Evolutionary conservation across 768 basidiomycete genomes (phyloP).

Genomic region (Austroboletus eburneus): DNA sequence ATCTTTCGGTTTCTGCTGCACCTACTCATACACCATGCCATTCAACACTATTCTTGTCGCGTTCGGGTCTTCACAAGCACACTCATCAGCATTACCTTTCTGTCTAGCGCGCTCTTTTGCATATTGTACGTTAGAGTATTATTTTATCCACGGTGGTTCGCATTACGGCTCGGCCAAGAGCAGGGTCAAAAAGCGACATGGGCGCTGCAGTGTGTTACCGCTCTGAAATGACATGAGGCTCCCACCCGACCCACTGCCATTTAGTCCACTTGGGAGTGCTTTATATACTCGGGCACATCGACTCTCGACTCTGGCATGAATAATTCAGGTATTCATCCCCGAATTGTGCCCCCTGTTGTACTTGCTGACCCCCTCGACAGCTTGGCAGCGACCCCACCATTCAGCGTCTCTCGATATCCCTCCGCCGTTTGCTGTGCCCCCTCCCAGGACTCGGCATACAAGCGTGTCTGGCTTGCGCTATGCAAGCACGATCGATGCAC

Average conservation of each 20-base stretch:
- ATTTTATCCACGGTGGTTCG: conserved; percentile 6
- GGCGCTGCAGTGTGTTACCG: conserved; percentile 15
- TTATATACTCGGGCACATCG: too few species aligned
- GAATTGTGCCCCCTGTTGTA: background rate
- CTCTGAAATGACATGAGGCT: conserved; percentile 5
- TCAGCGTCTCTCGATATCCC: conserved; percentile 15
- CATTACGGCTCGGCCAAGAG: background rate
- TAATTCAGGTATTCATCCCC: conserved; percentile 22
- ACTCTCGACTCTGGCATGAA: too few species aligned
- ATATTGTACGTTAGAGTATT: conserved; percentile 46
- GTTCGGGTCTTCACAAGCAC: conserved; percentile 23
- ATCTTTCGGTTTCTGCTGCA: conserved; percentile 28
- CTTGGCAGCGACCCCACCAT: conserved; percentile 23
- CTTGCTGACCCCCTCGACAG: conserved; percentile 9
- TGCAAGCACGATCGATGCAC: background rate
- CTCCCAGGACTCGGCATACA: conserved; percentile 19
- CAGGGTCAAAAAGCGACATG: conserved; percentile 15
- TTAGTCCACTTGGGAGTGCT: background rate
- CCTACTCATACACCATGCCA: conserved; percentile 33
- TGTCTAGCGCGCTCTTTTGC: conserved; percentile 32
- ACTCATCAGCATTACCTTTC: conserved; percentile 27
- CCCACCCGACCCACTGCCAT: background rate
- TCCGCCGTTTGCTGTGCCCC: conserved; percentile 3
- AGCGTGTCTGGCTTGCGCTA: conserved; percentile 15
- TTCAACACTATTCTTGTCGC: conserved; percentile 22